Base-by-base conservation (phyloP, 371 early-diverging fungal species). In the Rhizopus sp. region DNA sequence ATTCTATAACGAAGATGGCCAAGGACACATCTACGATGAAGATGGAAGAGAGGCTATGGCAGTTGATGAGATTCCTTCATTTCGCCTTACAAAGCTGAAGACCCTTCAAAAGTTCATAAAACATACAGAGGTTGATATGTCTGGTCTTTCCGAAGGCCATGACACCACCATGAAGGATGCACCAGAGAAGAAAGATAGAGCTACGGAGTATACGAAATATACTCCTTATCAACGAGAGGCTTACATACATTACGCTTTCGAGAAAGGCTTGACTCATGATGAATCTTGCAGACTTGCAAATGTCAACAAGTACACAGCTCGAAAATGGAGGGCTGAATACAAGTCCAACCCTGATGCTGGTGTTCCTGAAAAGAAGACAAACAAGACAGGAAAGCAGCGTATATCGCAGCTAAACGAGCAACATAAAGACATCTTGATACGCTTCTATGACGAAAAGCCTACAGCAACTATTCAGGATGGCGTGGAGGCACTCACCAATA, bases 1-100 rank as follows among this genome's bases (percentile, higher is more conserved):
- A 7, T 60, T 54, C 54, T 60, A 60, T 54, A 32, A 2, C 37
- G 50, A 60, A 50, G 55, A 60, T 50, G 55, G 60, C 46, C 53
- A 49, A 60, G 54, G 41, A 53, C 39, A 53, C 40, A 7, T 60
- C 6, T 54, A 33, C 48, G 60, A 60, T 41, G 48, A 41, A 5
- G 34, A 47, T 35, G 50, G 50, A 29, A 54, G 53, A 49, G 4
- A 60, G 13, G 60, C 49, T 53, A 54, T 47, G 49, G 16, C 53
- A 5, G 17, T 49, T 48, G 50, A 60, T 53, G 54, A 60, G 53
- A 34, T 34, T 17, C 54, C 50, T 47, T 54, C 60, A 10, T 60
- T 60, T 60, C 60, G 54, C 40, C 49, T 58, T 7, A 23, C 45
- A 29, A 45, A 9, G 29, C 29, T 17, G 4, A 17, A 17, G 45